Base-by-base conservation (phyloP, 1,284 basidiomycete species). In the Ustanciosporium gigantosporum region DNA sequence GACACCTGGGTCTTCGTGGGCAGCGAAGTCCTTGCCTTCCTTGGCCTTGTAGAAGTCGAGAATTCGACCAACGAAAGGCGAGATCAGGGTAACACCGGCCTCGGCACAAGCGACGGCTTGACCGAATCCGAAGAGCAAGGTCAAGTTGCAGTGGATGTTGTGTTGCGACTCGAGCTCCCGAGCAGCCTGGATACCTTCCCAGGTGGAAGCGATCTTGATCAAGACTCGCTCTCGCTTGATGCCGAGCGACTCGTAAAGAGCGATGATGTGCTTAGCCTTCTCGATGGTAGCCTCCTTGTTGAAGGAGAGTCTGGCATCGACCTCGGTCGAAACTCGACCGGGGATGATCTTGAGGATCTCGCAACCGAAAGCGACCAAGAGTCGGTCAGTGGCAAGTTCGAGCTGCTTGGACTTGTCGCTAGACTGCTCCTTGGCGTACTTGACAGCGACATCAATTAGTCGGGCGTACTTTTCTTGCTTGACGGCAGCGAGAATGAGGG, bases 31-130 rank as follows among this genome's bases (percentile, higher is more conserved):
- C 53, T 72, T 73, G 31, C 67, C 71, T 66, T 72, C 66, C 46
- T 61, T 55, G 56, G 66, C 60, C 71, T 75, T 77, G 71, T 65
- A 76, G 70, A 65, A 77, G 70, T 77, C 75, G 25, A 77, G 68
- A 58, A 79, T 79, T 39, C 93, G 90, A 70, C 94, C 94, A 79
- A 99, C 95, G 82, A 99, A 98, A 50, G 94, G 95, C 57, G 93
- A 97, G 82, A 98, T 97, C 79, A 99, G 85, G 70, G 95, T 98
- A 65, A 97, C 93, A 66, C 87, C 87, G 53, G 95, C 94, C 83
- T 98, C 95, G 66, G 94, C 94, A 79, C 92, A 96, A 40, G 95
- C 95, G 74, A 99, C 94, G 53, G 95, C 94, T 82, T 98, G 94
- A 46, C 83, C 88, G 81, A 99, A 97, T 70, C 95, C 93, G 82